Percentiles rank a stretch among this genome's conserved stretches.
Evolutionary conservation across 495 filamentous ascomycete species (phyloP).

Genomic region (Xylaria venustula): DNA sequence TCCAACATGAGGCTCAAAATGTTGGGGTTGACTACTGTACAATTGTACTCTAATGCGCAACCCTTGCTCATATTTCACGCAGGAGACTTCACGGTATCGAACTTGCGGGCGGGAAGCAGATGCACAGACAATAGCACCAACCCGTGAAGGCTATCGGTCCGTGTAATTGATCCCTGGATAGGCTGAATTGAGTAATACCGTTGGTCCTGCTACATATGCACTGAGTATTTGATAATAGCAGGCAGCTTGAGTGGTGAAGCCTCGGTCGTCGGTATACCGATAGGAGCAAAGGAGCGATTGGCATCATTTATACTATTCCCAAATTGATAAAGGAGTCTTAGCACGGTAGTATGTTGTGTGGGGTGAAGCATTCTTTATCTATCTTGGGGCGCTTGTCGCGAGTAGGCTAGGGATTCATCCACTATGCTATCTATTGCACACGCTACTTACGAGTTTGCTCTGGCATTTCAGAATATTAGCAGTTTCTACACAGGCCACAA

Average conservation of each 20-base stretch:
- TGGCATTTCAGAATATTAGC: no score
- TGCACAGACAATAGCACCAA: not conserved
- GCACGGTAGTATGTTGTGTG: not conserved
- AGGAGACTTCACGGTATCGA: no score
- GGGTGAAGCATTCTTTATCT: not conserved
- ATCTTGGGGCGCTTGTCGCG: not conserved
- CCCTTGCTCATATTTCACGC: no score
- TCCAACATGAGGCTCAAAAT: slow-evolving; percentile 9
- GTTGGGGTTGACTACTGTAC: not conserved
- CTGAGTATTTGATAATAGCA: no score
- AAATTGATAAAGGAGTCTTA: not conserved
- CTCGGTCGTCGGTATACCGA: not conserved
- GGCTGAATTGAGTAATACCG: no score
- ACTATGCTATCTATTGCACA: no score
- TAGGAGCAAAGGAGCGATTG: not conserved
- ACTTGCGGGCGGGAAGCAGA: not conserved
- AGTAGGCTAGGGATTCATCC: not conserved
- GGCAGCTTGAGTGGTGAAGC: not conserved
- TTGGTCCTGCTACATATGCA: no score
- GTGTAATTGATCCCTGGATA: no score
- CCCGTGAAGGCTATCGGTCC: not conserved
- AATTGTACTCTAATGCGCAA: not conserved
- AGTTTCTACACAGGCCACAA: no score
- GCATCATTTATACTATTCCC: not conserved
- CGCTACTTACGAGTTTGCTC: no score